Evolutionary conservation across 1,284 basidiomycete species (phyloP).

Genomic region (Irpex lacteus): DNA sequence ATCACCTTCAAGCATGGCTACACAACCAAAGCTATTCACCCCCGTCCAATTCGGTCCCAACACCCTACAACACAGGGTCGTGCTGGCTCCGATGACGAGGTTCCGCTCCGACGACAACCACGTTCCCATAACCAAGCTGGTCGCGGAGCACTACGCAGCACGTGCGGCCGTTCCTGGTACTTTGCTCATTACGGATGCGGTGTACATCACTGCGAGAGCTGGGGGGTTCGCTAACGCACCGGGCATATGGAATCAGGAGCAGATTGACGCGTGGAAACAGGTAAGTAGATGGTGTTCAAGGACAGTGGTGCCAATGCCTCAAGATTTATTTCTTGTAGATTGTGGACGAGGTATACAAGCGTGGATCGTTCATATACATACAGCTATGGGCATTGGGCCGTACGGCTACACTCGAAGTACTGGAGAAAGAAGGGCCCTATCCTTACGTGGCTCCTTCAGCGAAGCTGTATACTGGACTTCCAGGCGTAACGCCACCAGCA

Average conservation of each 20-base stretch:
- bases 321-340: no score
- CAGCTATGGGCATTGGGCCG: conserved; percentile 50
- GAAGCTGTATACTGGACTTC: conserved; percentile 35
- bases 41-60: neutral
- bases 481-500: conserved; percentile 11
- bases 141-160: conserved; percentile 40
- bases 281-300: no score
- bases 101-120: conserved; percentile 31
- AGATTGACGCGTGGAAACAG: conserved; percentile 46
- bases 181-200: conserved; percentile 48
- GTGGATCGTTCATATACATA: conserved; percentile 38
- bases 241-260: conserved; percentile 42
- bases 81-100: conserved; percentile 47
- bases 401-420: conserved; percentile 29
- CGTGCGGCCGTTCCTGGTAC: conserved; percentile 33
- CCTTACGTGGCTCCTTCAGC: conserved; percentile 37
- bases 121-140: conserved; percentile 26
- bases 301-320: no score
- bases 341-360: conserved; percentile 27
- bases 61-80: conserved; percentile 40
- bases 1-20: no score
- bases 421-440: conserved; percentile 27
- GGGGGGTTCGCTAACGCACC: conserved; percentile 38
- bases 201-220: conserved; percentile 37
- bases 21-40: neutral